phyloP scores from a whole-genome alignment of 768 basidiomycete genomes.

The Mycena belliarum region DNA sequence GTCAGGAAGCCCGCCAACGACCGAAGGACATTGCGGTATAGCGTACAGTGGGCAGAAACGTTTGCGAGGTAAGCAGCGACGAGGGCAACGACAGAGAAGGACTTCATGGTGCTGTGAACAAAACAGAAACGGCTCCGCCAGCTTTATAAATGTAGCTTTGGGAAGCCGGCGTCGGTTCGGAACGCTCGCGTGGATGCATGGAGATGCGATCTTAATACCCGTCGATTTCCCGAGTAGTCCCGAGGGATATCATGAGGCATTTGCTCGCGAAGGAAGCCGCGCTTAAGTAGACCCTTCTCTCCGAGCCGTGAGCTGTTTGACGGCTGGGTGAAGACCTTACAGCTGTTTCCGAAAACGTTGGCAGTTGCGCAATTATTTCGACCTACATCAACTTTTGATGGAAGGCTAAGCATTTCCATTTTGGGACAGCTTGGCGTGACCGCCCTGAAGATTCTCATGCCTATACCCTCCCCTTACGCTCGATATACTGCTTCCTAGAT shows the following conservation, averaged over 20 bases:
- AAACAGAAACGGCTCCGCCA: background rate
- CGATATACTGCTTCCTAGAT: too few relatives aligned
- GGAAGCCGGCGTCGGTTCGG: background rate
- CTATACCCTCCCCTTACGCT: too few relatives aligned
- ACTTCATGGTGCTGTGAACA: slow-evolving; percentile 11
- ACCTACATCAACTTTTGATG: too few relatives aligned
- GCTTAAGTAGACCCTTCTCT: background rate
- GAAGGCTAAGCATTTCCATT: too few relatives aligned
- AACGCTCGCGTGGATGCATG: background rate
- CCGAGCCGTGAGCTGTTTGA: too few relatives aligned
- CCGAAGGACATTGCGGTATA: too few relatives aligned
- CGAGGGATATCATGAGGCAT: background rate
- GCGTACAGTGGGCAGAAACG: slow-evolving; percentile 13
- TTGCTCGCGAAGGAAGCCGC: too few relatives aligned
- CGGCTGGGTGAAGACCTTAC: too few relatives aligned
- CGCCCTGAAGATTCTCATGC: too few relatives aligned
- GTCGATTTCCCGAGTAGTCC: background rate
- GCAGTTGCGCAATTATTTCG: too few relatives aligned
- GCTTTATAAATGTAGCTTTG: background rate
- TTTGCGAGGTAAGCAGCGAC: background rate
- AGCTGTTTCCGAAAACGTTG: too few relatives aligned
- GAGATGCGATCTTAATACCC: background rate
- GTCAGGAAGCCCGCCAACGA: background rate
- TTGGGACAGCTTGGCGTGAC: too few relatives aligned
- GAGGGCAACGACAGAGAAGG: background rate